Percentiles rank a stretch among this genome's conserved stretches.
phyloP scores from a whole-genome alignment of 1,139 yeast species.

The Hanseniaspora gamundiae region DNA sequence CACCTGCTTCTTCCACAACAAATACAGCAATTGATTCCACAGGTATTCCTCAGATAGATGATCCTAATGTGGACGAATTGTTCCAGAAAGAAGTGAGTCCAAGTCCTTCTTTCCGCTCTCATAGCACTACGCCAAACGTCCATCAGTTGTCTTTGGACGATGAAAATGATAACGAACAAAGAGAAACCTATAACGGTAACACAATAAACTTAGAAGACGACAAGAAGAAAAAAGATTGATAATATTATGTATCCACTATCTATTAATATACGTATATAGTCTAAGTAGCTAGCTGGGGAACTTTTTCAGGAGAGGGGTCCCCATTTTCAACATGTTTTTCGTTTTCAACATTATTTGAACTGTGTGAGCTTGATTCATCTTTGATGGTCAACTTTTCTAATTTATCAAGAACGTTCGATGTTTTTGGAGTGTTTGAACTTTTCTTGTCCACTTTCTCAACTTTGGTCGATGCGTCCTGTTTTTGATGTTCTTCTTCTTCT shows the following conservation, averaged over 20 bases:
- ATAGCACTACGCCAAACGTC: slow-evolving; percentile 16
- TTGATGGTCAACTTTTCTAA: not conserved
- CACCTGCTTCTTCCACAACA: not conserved
- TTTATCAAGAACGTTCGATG: not conserved
- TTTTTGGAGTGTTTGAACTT: too few relatives aligned
- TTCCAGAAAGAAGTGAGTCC: slow-evolving; percentile 12
- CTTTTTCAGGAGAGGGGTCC: too few relatives aligned
- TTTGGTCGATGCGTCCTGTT: too few relatives aligned
- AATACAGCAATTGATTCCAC: not conserved
- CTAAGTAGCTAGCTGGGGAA: not conserved
- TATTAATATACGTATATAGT: too few relatives aligned
- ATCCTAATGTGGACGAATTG: too few relatives aligned
- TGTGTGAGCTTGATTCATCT: not conserved
- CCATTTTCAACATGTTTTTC: not conserved
- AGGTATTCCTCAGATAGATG: too few relatives aligned
- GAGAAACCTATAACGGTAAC: slow-evolving; percentile 37
- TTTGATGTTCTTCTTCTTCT: not conserved
- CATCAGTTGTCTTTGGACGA: slow-evolving; percentile 16
- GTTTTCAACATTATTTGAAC: not conserved
- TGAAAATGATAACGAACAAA: slow-evolving; percentile 22
- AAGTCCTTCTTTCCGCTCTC: slow-evolving; percentile 7
- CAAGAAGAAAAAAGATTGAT: slow-evolving; percentile 9
- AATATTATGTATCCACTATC: not conserved
- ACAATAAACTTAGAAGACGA: slow-evolving; percentile 33
- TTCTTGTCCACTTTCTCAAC: too few relatives aligned